Base-by-base conservation (phyloP, 2,329 filamentous ascomycete genomes). In the Westerdykella ornata region DNA sequence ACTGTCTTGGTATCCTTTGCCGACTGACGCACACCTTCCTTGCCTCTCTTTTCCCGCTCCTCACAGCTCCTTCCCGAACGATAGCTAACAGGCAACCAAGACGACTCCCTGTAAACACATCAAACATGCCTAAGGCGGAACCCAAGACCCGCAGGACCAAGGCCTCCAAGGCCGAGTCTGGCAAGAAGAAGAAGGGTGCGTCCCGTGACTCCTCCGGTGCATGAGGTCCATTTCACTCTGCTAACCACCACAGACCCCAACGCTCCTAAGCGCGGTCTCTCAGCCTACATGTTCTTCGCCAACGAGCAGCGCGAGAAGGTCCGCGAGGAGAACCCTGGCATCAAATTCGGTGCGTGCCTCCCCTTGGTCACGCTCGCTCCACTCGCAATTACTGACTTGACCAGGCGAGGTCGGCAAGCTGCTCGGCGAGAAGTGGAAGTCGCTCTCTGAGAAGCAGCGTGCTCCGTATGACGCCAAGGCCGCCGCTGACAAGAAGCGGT, bases 201-300 rank as follows among this genome's bases (percentile, higher is more conserved):
- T 49, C 26, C 29, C 40, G 16, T 20, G n/a, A 5, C 16, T 17
- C n/a, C 28, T 32, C 20, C 22, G 8, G 8, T 26, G 31, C 36
- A 32, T 20, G 26, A 35, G 1, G 9, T 28, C 15, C 20, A n/a
- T n/a, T n/a, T n/a, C 22, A 7, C 22, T 8, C 8, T 5, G 14
- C 30, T 40, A 16, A 44, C 46, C 3, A 47, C 17, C 13, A 12
- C 60, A 94, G 89, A 96, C 72, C 88, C 88, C 72, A 96, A 96
- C 73, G 90, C 89, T 47, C 92, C 92, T 69, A 98, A 97, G 88
- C 88, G 92, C 72, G 92, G 90, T 76, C 87, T 98, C 38, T 97
- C 92, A 40, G 92, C 92, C 52, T 98, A 98, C 82, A 98, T 98
- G 92, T 97, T 97, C 84, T 98, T 97, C 70, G 92, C 92, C 81